Conservation (phyloP, 139 green algal species). For the Picochlorum sp. region DNA sequence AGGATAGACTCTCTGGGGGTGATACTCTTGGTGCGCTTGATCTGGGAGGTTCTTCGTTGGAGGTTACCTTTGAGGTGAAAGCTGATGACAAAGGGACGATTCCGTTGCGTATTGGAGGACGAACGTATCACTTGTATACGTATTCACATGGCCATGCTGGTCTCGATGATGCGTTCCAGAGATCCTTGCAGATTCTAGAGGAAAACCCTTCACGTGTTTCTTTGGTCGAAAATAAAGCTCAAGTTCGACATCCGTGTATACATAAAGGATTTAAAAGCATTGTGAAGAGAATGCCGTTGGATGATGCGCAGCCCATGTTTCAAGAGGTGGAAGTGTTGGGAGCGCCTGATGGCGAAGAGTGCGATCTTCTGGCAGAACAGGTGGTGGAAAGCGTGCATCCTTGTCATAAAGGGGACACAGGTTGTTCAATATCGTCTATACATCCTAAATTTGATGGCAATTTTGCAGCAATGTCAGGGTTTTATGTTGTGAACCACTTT, state of each 20-base stretch:
- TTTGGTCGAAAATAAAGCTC: slow-evolving; percentile 22
- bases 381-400: slow-evolving; percentile 37
- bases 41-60: slow-evolving; percentile 68
- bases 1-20: slow-evolving; percentile 6
- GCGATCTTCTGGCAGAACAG: slow-evolving; percentile 28
- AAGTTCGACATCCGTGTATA: slow-evolving; percentile 44
- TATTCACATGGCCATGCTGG: slow-evolving; percentile 50
- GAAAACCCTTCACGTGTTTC: slow-evolving; percentile 20
- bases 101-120: slow-evolving; percentile 27
- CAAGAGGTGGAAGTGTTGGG: slow-evolving; percentile 28
- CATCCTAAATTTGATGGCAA: slow-evolving; percentile 24
- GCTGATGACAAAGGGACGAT: background rate
- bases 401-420: too few relatives aligned
- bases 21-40: slow-evolving; percentile 60
- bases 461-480: slow-evolving; percentile 60
- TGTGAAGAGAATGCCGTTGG: slow-evolving; percentile 33
- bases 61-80: slow-evolving; percentile 42
- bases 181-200: slow-evolving; percentile 9
- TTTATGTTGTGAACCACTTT: slow-evolving; percentile 74
- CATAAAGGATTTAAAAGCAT: slow-evolving; percentile 43
- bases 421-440: slow-evolving; percentile 37
- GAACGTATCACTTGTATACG: slow-evolving; percentile 26
- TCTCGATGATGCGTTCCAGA: slow-evolving; percentile 72
- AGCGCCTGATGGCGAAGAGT: slow-evolving; percentile 38
- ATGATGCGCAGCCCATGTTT: slow-evolving; percentile 14